Evolutionary conservation across 2,329 filamentous ascomycete species (phyloP), one percentile per base, ranked within the genome.

Genomic region (Diaporthe sp.): DNA sequence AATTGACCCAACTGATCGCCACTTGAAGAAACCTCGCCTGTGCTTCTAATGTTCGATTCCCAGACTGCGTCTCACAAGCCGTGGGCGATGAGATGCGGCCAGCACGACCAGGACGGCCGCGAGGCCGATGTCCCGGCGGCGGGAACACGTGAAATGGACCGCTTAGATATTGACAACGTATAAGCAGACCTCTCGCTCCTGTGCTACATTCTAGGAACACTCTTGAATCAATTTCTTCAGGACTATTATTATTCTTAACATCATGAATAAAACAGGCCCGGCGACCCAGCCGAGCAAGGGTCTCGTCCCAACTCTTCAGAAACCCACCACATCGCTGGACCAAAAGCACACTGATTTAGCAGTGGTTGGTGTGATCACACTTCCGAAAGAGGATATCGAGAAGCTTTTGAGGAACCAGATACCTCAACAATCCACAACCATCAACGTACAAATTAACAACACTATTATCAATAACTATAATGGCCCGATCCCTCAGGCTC

Each of bases 31-130:
- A 35, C 22, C 47, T 5, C 17, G 60, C 33, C 13, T 38, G 33
- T 68, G 64, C 54, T 66, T 68, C 64, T n/a, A 19, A 19, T 28
- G 33, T 30, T 54, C 40, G 33, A 54, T 35, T 47, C n/a, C 47
- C 33, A 6, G 33, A 3, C 15, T 28, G 47, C 2, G 33, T 28
- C 19, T 38, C n/a, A 9, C n/a, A 25, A n/a, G 61, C 40, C 8
- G 22, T 42, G 33, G 40, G 9, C 6, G 19, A 47, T 33, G 40
- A 47, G 45, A 28, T 9, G 17, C 60, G 40, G 60, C 10, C 17
- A 47, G 40, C 7, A 47, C 28, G 40, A 47, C 2, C 3, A 38
- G 19, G 28, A 35, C 2, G 0, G 22, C 38, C 12, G 12, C 10
- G 22, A 54, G 64, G 47, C 64, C 64, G 15, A 25, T 22, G 17